Conservation (phyloP, 1,284 basidiomycete species). For the Phylloporus sp. region DNA sequence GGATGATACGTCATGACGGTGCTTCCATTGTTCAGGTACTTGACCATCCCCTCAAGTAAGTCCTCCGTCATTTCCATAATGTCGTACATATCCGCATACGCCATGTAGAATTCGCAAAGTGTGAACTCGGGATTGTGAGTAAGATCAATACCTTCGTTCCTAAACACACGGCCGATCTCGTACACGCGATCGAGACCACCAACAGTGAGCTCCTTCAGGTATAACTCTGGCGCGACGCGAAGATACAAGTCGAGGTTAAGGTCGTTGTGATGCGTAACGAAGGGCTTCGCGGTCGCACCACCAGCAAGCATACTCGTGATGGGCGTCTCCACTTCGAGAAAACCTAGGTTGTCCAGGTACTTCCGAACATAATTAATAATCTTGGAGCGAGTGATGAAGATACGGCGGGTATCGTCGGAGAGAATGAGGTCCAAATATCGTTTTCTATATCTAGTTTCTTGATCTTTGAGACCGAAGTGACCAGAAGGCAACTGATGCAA, state of each 20-base stretch:
- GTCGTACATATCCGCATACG: constrained; percentile 99
- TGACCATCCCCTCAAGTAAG: constrained; percentile 92
- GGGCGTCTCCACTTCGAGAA: constrained; percentile 99
- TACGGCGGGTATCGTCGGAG: constrained; percentile 88
- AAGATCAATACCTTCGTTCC: constrained; percentile 98
- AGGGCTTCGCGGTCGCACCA: constrained; percentile 98
- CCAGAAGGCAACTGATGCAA: constrained; percentile 94
- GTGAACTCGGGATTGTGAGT: constrained; percentile 98
- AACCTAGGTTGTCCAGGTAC: constrained; percentile 91
- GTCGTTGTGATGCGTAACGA: constrained; percentile 99
- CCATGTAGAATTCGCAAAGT: constrained; percentile 99
- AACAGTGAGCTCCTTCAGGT: constrained; percentile 97
- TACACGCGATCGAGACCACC: constrained; percentile 98
- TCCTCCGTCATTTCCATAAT: constrained; percentile 97
- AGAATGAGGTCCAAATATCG: constrained; percentile 98
- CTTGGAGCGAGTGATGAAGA: constrained; percentile 89
- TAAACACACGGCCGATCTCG: constrained; percentile 97
- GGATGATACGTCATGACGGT: constrained; percentile 92
- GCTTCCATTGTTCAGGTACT: constrained; percentile 81
- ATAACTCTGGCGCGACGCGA: constrained; percentile 97
- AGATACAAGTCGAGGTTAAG: constrained; percentile 98
- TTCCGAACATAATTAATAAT: constrained; percentile 92
- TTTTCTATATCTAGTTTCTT: constrained; percentile 98
- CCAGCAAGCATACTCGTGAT: constrained; percentile 98
- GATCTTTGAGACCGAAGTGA: constrained; percentile 93